Evolutionary conservation across 2,329 filamentous ascomycete species (phyloP).

Genomic region (Fusarium illudens): DNA sequence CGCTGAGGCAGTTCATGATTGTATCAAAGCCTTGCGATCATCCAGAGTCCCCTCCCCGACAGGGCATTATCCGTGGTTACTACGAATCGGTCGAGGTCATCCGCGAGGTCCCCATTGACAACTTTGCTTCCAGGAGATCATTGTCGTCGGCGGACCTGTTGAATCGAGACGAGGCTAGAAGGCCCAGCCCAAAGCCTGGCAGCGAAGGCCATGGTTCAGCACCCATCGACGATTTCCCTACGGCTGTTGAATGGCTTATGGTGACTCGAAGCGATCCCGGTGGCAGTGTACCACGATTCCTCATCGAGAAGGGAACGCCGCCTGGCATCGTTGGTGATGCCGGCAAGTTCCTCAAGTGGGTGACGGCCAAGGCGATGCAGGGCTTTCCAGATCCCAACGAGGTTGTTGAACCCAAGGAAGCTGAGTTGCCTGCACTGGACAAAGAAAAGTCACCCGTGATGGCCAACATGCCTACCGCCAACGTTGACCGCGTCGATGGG

Average conservation of each 20-base stretch:
- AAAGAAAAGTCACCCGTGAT: conserved; percentile 5
- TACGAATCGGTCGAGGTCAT: conserved; percentile 96
- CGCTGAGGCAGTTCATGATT: conserved; percentile 80
- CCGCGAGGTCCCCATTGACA: conserved; percentile 74
- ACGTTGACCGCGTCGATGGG: conserved; percentile 31
- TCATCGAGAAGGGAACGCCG: conserved; percentile 90
- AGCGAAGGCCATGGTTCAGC: conserved; percentile 23
- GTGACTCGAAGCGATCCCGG: conserved; percentile 89
- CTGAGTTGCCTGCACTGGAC: conserved; percentile 2
- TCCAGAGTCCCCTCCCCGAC: conserved; percentile 72
- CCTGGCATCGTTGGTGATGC: conserved; percentile 81
- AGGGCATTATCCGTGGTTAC: conserved; percentile 80
- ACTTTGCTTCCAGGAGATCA: conserved; percentile 47
- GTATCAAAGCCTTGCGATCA: conserved; percentile 87
- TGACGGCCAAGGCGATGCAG: conserved; percentile 52
- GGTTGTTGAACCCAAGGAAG: background rate
- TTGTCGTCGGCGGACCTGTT: conserved; percentile 45
- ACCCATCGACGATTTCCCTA: conserved; percentile 46
- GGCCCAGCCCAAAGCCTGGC: conserved; percentile 20
- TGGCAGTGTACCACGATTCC: conserved; percentile 85
- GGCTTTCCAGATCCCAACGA: conserved; percentile 44
- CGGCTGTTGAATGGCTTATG: conserved; percentile 86
- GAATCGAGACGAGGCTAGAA: conserved; percentile 41
- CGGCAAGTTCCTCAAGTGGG: conserved; percentile 83
- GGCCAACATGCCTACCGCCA: conserved; percentile 46